These are phyloP conservation scores for Irpex sp. DNA, from an alignment of 1,284 basidiomycete genomes.

Conservation along the genomic window DNA sequence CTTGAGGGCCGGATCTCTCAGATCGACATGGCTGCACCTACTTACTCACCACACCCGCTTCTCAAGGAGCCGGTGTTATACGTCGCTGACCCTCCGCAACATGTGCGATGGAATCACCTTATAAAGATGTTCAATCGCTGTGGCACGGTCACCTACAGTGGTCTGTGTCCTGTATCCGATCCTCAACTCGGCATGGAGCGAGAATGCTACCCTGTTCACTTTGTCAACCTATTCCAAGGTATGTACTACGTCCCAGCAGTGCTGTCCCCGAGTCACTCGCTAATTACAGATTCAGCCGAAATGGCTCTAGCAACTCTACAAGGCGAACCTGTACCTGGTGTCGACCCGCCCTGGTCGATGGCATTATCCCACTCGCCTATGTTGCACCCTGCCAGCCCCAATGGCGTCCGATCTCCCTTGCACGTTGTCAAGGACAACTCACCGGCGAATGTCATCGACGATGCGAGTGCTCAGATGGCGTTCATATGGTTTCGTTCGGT, in stretches of 20 bases:
- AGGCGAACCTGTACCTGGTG: not conserved
- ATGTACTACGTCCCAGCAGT: too few relatives aligned
- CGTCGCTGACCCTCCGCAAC: conserved; percentile 1
- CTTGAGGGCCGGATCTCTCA: not conserved
- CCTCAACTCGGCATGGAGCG: not conserved
- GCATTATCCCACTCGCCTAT: not conserved
- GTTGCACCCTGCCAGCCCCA: not conserved
- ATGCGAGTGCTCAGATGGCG: not conserved
- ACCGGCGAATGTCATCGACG: too few relatives aligned
- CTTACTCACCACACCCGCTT: conserved; percentile 6
- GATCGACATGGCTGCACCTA: conserved; percentile 1
- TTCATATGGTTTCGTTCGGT: conserved; percentile 6
- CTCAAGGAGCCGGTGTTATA: conserved; percentile 3
- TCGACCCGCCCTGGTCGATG: not conserved
- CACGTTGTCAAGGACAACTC: not conserved
- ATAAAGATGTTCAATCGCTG: not conserved
- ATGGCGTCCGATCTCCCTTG: not conserved
- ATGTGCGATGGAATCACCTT: conserved; percentile 3
- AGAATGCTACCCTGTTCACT: too few relatives aligned
- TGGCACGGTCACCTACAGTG: not conserved
- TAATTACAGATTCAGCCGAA: conserved; percentile 1
- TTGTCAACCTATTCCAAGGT: too few relatives aligned
- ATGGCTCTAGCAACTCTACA: conserved; percentile 11
- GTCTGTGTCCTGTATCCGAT: not conserved
- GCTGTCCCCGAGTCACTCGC: not conserved